Base-by-base conservation (phyloP, 768 basidiomycete genomes). In the Podaxis sp. region DNA sequence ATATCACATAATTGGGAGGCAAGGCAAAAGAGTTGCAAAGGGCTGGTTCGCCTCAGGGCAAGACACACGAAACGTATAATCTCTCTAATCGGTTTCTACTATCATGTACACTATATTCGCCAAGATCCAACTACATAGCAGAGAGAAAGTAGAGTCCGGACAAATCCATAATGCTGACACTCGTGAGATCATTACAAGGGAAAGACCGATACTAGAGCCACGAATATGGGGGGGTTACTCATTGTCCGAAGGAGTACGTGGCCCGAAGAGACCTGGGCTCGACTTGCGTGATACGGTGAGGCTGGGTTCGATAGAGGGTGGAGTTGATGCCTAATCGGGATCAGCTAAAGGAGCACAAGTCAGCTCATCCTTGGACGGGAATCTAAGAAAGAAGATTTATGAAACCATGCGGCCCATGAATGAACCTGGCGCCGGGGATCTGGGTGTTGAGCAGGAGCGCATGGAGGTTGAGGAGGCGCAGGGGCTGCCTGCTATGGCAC, bases 261-360 rank as follows among this genome's bases (percentile, higher is more conserved):
- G 90, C 36, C 92, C 92, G 69, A 93, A 94, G 64, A 94, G 74
- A 33, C 91, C 90, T 44, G 86, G 87, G 61, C 82, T 86, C 42
- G 76, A 74, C 53, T 75, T 76, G 13, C 81, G 82, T 33, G 89
- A 87, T 22, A 89, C 85, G 39, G 87, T 76, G 11, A 90, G 74
- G 17, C 82, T 85, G 19, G 89, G 80, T 61, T 84, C 82, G 56
- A 81, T 73, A 2, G 84, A 82, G 4, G 85, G 81, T n/a, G 89
- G 84, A 4, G 88, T 87, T 4, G 88, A 87, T n/a, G 73, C 79
- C 42, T 79, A 69, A 39, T 67, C 69, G 5, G 86, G 85, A 74
- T 90, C 80, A 49, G 90, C 90, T 92, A 63, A 26, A 64, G 44
- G 17, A n/a, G 44, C 3, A 46, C 19, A 7, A 46, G 44, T 46